A percentile compares a stretch with the other conserved stretches of the same genome.
These are phyloP conservation scores for Piper longum DNA, from an alignment of 164 flowering plant species.

Conservation along the genomic window DNA sequence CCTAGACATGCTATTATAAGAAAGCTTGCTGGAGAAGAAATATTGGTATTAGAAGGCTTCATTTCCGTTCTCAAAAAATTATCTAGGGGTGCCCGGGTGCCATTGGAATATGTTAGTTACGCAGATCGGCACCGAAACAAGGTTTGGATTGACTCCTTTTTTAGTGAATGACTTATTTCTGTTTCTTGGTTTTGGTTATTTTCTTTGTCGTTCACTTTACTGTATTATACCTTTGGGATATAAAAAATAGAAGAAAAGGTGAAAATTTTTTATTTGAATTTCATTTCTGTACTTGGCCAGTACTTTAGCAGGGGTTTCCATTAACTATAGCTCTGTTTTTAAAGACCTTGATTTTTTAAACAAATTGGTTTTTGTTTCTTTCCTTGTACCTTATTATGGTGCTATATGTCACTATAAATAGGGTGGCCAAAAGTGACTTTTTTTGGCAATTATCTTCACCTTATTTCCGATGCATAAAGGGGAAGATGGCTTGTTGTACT, in stretches of 20 bases:
- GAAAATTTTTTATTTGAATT: too few species aligned
- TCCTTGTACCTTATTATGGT: too few species aligned
- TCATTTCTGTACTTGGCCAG: too few species aligned
- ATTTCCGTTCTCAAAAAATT: slow-evolving; percentile 51
- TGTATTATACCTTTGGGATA: background rate
- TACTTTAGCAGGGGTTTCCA: too few species aligned
- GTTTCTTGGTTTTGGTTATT: background rate
- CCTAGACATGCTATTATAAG: slow-evolving; percentile 92
- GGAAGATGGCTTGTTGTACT: too few species aligned
- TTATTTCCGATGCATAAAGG: too few species aligned
- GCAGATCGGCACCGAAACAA: slow-evolving; percentile 79
- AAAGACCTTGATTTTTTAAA: too few species aligned
- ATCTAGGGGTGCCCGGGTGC: slow-evolving; percentile 81
- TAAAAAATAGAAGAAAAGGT: background rate
- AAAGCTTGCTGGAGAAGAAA: slow-evolving; percentile 82
- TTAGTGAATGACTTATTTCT: background rate
- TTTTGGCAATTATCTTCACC: too few species aligned
- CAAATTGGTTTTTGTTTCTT: too few species aligned
- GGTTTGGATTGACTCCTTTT: slow-evolving; percentile 25
- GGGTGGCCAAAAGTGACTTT: too few species aligned
- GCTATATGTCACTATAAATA: too few species aligned
- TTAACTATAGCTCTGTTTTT: too few species aligned
- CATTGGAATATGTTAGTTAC: slow-evolving; percentile 70
- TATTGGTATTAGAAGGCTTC: slow-evolving; percentile 51
- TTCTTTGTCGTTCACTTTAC: background rate